These are phyloP conservation scores for Thymus mandschuricus DNA, from an alignment of 257 asterid species.

Conservation along the genomic window DNA sequence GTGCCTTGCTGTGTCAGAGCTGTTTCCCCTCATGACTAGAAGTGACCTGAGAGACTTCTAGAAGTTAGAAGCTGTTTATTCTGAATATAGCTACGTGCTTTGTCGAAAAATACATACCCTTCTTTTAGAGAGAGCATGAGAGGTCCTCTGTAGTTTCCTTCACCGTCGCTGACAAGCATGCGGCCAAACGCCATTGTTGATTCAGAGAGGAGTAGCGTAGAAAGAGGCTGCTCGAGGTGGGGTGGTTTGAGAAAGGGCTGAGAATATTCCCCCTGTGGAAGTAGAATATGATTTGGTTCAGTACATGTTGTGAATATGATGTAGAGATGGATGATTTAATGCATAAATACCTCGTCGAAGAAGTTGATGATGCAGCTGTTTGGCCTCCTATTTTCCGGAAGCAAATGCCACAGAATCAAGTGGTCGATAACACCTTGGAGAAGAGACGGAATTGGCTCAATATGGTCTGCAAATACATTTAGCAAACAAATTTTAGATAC, in stretches of 20 bases:
- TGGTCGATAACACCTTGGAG: slow-evolving; percentile 73
- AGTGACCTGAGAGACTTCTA: slow-evolving; percentile 62
- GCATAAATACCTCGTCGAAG: slow-evolving; percentile 77
- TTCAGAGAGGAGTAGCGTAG: slow-evolving; percentile 81
- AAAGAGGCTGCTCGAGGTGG: slow-evolving; percentile 90
- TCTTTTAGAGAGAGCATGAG: slow-evolving; percentile 78
- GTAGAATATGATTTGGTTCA: slow-evolving; percentile 2
- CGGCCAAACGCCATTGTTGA: slow-evolving; percentile 96
- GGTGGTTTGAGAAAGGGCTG: slow-evolving; percentile 98
- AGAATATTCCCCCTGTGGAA: slow-evolving; percentile 79
- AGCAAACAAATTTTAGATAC: not conserved
- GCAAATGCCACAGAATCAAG: slow-evolving; percentile 88
- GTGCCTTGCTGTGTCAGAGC: slow-evolving; percentile 90
- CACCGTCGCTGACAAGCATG: slow-evolving; percentile 66
- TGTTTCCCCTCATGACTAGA: slow-evolving; percentile 89
- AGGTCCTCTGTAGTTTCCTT: slow-evolving; percentile 88
- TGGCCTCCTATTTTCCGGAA: slow-evolving; percentile 77
- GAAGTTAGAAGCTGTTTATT: slow-evolving; percentile 11
- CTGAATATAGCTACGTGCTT: not conserved
- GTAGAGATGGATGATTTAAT: not conserved
- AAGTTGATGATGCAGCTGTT: slow-evolving; percentile 95
- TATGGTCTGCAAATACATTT: slow-evolving; percentile 49
- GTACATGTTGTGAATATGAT: not conserved
- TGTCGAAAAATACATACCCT: slow-evolving; percentile 60
- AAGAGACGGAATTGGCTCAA: slow-evolving; percentile 90